A percentile compares a stretch with the other conserved stretches of the same genome.
Conservation (phyloP, 371 early-diverging fungal genomes). For the Circinella minor region DNA sequence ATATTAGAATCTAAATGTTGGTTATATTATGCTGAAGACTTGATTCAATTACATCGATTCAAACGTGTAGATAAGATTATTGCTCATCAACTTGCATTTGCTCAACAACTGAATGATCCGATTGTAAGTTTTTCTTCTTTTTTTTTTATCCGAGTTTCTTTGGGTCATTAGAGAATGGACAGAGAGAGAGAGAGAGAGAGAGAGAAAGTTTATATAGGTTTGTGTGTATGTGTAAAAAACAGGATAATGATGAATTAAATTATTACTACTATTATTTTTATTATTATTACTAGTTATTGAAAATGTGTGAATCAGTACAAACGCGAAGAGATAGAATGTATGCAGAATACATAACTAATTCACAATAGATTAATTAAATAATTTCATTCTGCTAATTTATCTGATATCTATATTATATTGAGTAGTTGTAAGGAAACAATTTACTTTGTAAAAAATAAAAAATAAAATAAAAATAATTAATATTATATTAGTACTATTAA, state of each 20-base stretch:
- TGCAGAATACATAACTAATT: background rate
- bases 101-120: conserved; percentile 18
- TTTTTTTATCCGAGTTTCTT: too few species aligned
- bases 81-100: conserved; percentile 28
- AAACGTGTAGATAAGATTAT: conserved; percentile 43
- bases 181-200: background rate
- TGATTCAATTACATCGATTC: conserved; percentile 41
- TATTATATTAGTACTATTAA: too few species aligned
- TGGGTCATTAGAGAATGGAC: too few species aligned
- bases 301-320: conserved; percentile 23
- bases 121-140: conserved; percentile 30
- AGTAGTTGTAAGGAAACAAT: too few species aligned
- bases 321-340: conserved; percentile 4
- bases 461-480: too few species aligned
- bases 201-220: background rate
- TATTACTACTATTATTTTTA: background rate
- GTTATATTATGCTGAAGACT: conserved; percentile 60
- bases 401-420: background rate
- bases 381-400: background rate
- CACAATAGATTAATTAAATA: background rate
- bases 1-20: conserved; percentile 57
- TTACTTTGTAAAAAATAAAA: too few species aligned
- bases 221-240: background rate
- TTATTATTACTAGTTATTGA: conserved; percentile 8
- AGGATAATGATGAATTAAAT: background rate